Base-by-base conservation (phyloP, 2,329 filamentous ascomycete species). In the Monosporascus sp. region DNA sequence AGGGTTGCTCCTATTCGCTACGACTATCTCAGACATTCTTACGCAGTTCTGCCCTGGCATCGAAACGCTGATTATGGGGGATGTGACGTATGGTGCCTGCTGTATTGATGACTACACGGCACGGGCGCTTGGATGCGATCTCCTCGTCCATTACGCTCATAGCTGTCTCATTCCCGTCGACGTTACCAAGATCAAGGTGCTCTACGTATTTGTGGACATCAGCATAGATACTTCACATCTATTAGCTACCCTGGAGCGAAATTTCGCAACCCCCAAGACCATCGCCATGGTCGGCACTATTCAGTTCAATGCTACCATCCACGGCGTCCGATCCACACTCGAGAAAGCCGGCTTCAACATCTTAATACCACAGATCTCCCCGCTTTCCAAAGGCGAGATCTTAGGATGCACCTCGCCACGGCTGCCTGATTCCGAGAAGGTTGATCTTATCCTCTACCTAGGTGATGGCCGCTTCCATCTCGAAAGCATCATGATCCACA, bases 71-170 rank as follows among this genome's bases (percentile, higher is more conserved):
- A 99, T 99, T 70, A 99, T 99, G 94, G 94, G 94, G 56, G 94
- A 99, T 69, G 94, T 99, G 44, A 99, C 94, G 1, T 99, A 99
- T 70, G 94, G 94, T 58, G 94, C 94, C 22, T 99, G 94, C 76
- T 99, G 94, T 68, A 97, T 99, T 64, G 94, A 99, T 69, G 94
- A 99, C 73, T 99, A 95, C 73, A 99, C 94, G 0, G 95, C 94
- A 1, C 81, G 93, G 45, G 94, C 95, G 1, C 81, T 99, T 22
- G 94, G 91, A 2, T 99, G 94, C 69, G 94, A 99, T 64, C 77
- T 99, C 7, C 79, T 99, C 9, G 90, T 99, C 1, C 94, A 99
- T 74, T 99, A 99, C 68, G 94, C 94, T 1, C 94, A 99, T 73
- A 95, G 90, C 68, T 99, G 94, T 64, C 79, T 99, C 58, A 96